These are phyloP conservation scores for Termitomyces sp. DNA, from an alignment of 768 basidiomycete genomes.

Conservation along the genomic window DNA sequence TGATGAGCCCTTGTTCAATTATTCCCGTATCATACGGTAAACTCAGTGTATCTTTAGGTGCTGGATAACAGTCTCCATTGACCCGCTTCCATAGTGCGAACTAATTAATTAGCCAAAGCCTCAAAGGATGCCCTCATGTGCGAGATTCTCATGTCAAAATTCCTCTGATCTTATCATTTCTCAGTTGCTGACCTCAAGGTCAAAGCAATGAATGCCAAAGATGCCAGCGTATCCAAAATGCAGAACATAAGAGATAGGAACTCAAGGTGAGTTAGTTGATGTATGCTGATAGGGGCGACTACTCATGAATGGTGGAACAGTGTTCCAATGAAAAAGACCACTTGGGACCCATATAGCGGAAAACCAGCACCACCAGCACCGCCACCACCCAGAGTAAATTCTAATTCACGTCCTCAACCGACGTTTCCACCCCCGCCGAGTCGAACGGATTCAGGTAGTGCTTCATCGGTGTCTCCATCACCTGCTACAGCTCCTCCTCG, in stretches of 20 bases:
- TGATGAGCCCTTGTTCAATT: too few relatives aligned
- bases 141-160: constrained; percentile 6
- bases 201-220: constrained; percentile 58
- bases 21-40: neutral
- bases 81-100: neutral
- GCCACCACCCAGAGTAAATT: constrained; percentile 34
- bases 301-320: constrained; percentile 22
- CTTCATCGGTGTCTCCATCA: constrained; percentile 12
- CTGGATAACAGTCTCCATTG: neutral
- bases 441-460: constrained; percentile 3
- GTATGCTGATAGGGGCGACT: neutral
- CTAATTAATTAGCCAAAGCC: too few relatives aligned
- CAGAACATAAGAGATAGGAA: constrained; percentile 52
- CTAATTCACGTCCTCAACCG: constrained; percentile 21
- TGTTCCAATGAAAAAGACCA: constrained; percentile 52
- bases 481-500: constrained; percentile 13
- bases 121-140: constrained; percentile 27
- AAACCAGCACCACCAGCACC: constrained; percentile 44
- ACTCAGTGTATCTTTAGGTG: too few relatives aligned
- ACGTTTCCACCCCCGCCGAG: constrained; percentile 19
- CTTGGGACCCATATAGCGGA: constrained; percentile 59
- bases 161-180: constrained; percentile 5
- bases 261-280: constrained; percentile 30
- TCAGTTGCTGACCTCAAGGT: constrained; percentile 63
- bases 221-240: constrained; percentile 44